These are phyloP conservation scores for Eremomyces bilateralis DNA, from an alignment of 495 filamentous ascomycete species.

Conservation along the genomic window DNA sequence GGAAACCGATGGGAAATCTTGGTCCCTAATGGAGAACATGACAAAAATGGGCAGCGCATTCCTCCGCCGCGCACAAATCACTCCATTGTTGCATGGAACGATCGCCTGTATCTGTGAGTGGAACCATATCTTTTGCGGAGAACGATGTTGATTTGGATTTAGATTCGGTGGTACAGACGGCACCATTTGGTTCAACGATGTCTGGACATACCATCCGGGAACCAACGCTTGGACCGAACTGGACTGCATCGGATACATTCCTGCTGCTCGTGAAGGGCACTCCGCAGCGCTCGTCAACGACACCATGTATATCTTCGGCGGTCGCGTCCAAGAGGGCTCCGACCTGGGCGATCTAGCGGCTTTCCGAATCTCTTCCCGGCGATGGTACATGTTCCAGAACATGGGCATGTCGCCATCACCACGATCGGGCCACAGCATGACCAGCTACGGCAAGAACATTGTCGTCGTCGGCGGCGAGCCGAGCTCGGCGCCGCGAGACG, in stretches of 20 bases:
- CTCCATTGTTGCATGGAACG: conserved; percentile 73
- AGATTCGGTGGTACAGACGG: conserved; percentile 96
- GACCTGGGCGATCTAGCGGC: conserved; percentile 90
- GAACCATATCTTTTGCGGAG: conserved; percentile 6
- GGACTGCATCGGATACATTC: conserved; percentile 95
- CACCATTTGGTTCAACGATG: conserved; percentile 91
- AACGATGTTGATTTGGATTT: not conserved
- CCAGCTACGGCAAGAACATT: conserved; percentile 72
- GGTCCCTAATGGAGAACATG: conserved; percentile 51
- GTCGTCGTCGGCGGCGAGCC: conserved; percentile 88
- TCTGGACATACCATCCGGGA: conserved; percentile 83
- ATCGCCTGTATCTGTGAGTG: conserved; percentile 78
- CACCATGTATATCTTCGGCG: conserved; percentile 98
- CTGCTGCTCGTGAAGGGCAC: conserved; percentile 80
- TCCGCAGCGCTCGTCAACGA: conserved; percentile 82
- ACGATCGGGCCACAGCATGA: conserved; percentile 93
- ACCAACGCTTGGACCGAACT: conserved; percentile 64
- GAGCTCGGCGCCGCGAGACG: conserved; percentile 60
- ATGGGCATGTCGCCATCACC: conserved; percentile 95
- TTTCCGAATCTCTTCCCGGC: conserved; percentile 72
- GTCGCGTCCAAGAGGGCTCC: conserved; percentile 76
- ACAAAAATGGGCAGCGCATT: conserved; percentile 36
- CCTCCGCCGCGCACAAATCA: conserved; percentile 95
- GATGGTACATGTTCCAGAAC: conserved; percentile 99
- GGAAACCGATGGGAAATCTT: conserved; percentile 87